These are phyloP conservation scores for Chiua virens DNA, from an alignment of 768 basidiomycete species.

Conservation along the genomic window DNA sequence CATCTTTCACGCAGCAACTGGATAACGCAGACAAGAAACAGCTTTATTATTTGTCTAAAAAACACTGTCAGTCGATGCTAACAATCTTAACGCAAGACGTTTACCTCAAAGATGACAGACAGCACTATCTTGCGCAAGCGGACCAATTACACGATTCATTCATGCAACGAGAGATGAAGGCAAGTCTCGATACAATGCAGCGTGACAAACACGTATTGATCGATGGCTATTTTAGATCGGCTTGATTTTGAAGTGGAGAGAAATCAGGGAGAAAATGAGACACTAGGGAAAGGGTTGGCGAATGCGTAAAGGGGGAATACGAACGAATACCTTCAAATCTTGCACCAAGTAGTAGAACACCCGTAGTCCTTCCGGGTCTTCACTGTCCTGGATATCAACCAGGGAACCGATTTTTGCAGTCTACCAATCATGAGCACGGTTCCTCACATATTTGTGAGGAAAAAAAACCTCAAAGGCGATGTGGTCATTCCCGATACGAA, in stretches of 20 bases:
- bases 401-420: constrained; percentile 98
- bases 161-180: constrained; percentile 1
- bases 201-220: background rate
- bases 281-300: constrained; percentile 53
- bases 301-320: background rate
- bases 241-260: constrained; percentile 99
- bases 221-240: constrained; percentile 61
- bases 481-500: constrained; percentile 90
- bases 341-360: constrained; percentile 99
- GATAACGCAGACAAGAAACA: constrained; percentile 6
- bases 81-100: background rate
- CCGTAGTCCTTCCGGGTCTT: constrained; percentile 95
- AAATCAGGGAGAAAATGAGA: constrained; percentile 96
- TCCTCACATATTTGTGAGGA: background rate
- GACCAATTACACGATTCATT: constrained; percentile 8
- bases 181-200: background rate
- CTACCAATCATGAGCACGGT: constrained; percentile 41
- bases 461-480: constrained; percentile 89
- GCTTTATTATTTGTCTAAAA: constrained; percentile 12
- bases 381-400: constrained; percentile 94
- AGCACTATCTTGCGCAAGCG: constrained; percentile 27
- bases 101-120: constrained; percentile 22
- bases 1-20: background rate
- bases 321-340: constrained; percentile 77
- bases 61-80: background rate